Conservation (phyloP, 805 yeast species). For the Metschnikowia similis region DNA sequence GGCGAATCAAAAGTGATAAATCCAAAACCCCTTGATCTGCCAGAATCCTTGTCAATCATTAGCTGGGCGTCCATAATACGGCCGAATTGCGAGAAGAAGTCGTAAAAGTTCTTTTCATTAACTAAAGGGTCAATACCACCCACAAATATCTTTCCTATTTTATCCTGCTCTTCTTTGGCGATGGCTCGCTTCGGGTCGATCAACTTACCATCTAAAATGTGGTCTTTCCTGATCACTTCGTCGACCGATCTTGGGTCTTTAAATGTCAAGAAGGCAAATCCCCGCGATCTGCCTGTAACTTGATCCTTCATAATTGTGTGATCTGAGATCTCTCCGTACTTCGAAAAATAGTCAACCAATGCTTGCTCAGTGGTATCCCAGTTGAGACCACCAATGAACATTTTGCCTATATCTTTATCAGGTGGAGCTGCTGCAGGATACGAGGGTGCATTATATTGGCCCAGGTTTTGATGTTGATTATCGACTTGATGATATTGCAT, state of each 20-base stretch:
- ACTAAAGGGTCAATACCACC: slow-evolving; percentile 96
- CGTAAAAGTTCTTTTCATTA: slow-evolving; percentile 83
- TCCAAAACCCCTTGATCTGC: slow-evolving; percentile 95
- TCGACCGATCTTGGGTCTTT: slow-evolving; percentile 78
- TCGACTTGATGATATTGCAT: background rate
- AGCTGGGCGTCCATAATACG: slow-evolving; percentile 91
- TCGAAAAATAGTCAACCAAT: slow-evolving; percentile 72
- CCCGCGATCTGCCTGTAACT: slow-evolving; percentile 83
- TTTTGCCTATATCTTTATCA: slow-evolving; percentile 71
- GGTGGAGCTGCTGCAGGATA: slow-evolving; percentile 1
- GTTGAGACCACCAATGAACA: slow-evolving; percentile 95
- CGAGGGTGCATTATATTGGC: background rate
- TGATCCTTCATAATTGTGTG: slow-evolving; percentile 91
- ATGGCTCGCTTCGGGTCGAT: slow-evolving; percentile 97
- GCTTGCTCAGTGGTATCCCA: slow-evolving; percentile 97
- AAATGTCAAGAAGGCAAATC: slow-evolving; percentile 92
- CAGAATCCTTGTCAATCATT: slow-evolving; percentile 96
- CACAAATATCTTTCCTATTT: slow-evolving; percentile 93
- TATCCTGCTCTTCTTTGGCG: slow-evolving; percentile 95
- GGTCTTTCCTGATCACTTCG: slow-evolving; percentile 80
- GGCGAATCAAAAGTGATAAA: slow-evolving; percentile 94
- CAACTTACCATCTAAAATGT: slow-evolving; percentile 88
- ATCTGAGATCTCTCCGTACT: slow-evolving; percentile 85
- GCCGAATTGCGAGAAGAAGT: slow-evolving; percentile 83
- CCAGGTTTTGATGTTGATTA: background rate